Conservation (phyloP, 352 stramenopile species). For the Phytophthora fragariaefolia region DNA sequence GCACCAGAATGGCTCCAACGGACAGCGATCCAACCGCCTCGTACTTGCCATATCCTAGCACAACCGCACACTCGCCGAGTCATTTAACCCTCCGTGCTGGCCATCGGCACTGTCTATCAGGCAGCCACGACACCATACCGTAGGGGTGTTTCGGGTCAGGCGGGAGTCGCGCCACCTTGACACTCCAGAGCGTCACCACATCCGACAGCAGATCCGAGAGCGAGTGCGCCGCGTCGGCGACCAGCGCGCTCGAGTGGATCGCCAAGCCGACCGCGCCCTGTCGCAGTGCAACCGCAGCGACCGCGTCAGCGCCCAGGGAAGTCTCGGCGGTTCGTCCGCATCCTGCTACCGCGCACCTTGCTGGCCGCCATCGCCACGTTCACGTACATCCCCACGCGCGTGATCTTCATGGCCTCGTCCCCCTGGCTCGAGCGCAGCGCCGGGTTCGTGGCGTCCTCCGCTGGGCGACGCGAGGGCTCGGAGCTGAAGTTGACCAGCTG, state of each 20-base stretch:
- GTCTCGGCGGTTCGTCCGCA: constrained; percentile 14
- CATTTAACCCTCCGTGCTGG: not conserved
- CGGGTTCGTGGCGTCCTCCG: not conserved
- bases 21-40: constrained; percentile 89
- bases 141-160: constrained; percentile 94
- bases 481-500: constrained; percentile 33
- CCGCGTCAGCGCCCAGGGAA: constrained; percentile 11
- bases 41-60: constrained; percentile 87
- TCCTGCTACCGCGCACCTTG: constrained; percentile 64
- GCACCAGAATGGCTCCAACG: constrained; percentile 85
- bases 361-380: constrained; percentile 92
- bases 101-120: too few relatives aligned
- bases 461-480: not conserved
- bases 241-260: constrained; percentile 91
- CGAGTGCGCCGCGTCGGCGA: constrained; percentile 97
- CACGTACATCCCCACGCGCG: constrained; percentile 92
- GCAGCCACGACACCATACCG: constrained; percentile 34
- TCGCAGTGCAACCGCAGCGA: not conserved
- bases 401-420: constrained; percentile 87
- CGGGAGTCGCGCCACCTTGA: constrained; percentile 92
- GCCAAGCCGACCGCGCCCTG: constrained; percentile 75
- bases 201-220: constrained; percentile 96
- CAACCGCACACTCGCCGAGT: not conserved
- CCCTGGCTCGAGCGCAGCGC: constrained; percentile 35
- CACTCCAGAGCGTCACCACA: constrained; percentile 96